Base-by-base conservation (phyloP, 2,329 filamentous ascomycete genomes). In the Xylaria sp. region DNA sequence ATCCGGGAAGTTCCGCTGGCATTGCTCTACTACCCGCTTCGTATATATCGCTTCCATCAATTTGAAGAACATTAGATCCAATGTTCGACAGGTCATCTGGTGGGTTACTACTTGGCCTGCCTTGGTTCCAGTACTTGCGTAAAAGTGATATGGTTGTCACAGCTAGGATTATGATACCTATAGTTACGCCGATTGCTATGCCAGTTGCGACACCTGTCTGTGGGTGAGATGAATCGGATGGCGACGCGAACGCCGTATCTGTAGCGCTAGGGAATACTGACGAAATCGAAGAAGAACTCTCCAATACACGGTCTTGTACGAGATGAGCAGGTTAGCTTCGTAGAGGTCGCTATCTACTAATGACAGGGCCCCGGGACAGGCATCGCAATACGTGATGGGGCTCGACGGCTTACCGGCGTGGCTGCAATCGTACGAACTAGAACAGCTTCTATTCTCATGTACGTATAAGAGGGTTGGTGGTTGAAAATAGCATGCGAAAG, bases 401-500 rank as follows among this genome's bases (percentile, higher is more conserved):
- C 7, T 19, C 5, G 15, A 13, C 25, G 17, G 21, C 54, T 49
- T 51, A 58, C 54, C 37, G 23, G 46, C 54, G 31, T 49, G 54
- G 17, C 47, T 58, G 19, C 54, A 58, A 23, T 58, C 48, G 23
- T 58, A 58, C n/a, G 29, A 13, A 23, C 38, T 31, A 11, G 15
- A 58, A 19, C 55, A 58, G n/a, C 46, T 29, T 9, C 47, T 58
- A 4, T 44, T 1, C 15, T 58, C 47, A 17, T 23, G 37, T 21
- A 29, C 19, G 10, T 58, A 58, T n/a, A 58, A 10, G n/a, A 53
- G 37, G 11, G 3, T 44, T 6, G 38, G 13, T n/a, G 38, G 37
- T n/a, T 44, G 46, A 21, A 47, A 47, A 23, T 44, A 58, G 35
- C 55, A 53, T n/a, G 17, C n/a, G 40, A 58, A 58, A 3, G 37